Percentiles rank a stretch among this genome's conserved stretches.
Evolutionary conservation across 2,329 filamentous ascomycete genomes (phyloP).

Genomic region (Venturia effusa): DNA sequence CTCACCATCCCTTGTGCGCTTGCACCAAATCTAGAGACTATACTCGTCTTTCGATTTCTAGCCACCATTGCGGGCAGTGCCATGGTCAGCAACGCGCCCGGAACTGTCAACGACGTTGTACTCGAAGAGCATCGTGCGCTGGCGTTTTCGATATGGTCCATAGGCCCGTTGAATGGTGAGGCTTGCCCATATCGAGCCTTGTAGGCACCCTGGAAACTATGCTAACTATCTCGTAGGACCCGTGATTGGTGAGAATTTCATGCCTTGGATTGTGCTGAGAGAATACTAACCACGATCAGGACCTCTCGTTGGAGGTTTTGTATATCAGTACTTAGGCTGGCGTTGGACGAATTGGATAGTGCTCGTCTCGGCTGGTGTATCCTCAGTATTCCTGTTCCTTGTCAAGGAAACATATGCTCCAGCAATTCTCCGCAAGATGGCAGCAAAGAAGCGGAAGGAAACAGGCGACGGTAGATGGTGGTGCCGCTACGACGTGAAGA

Average conservation of each 20-base stretch:
- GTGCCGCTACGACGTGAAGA: constrained; percentile 67
- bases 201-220: background rate
- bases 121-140: constrained; percentile 67
- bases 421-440: constrained; percentile 56
- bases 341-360: constrained; percentile 73
- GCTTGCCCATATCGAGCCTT: constrained; percentile 18
- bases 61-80: constrained; percentile 64
- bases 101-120: constrained; percentile 75
- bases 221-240: constrained; percentile 13
- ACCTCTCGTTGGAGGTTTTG: constrained; percentile 71
- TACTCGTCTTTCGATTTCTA: constrained; percentile 66
- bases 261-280: too few relatives aligned
- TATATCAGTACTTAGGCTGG: constrained; percentile 71
- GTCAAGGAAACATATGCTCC: constrained; percentile 71
- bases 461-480: constrained; percentile 64
- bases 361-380: constrained; percentile 57
- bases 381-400: constrained; percentile 46
- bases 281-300: constrained; percentile 25
- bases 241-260: constrained; percentile 22
- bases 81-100: constrained; percentile 75
- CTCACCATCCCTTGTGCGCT: constrained; percentile 63
- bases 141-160: constrained; percentile 72
- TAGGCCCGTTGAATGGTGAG: constrained; percentile 74
- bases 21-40: constrained; percentile 53
- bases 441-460: constrained; percentile 52